phyloP scores from a whole-genome alignment of 225 moss, liverwort and hornwort species.

The Ulota crispa region DNA sequence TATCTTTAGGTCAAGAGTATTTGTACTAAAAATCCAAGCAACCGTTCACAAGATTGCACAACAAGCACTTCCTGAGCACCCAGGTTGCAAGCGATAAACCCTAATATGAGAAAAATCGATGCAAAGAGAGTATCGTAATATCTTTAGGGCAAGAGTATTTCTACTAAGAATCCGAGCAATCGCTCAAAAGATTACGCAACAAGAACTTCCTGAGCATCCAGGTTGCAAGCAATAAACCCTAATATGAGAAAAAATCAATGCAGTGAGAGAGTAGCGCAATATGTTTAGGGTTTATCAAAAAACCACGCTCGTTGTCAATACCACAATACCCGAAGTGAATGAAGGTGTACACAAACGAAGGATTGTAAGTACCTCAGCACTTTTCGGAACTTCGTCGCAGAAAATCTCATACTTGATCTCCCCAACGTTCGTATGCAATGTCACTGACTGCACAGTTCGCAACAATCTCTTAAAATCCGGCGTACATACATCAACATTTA shows the following conservation, averaged over 20 bases:
- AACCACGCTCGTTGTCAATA: background rate
- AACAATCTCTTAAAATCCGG: background rate
- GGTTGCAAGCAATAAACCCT: background rate
- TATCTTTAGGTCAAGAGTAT: background rate
- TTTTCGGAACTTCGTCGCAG: slow-evolving; percentile 95
- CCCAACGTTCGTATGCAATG: slow-evolving; percentile 93
- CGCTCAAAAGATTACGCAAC: background rate
- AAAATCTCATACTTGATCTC: slow-evolving; percentile 96
- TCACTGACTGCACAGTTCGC: slow-evolving; percentile 71
- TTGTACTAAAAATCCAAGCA: background rate
- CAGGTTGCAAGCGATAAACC: background rate
- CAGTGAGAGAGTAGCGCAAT: background rate
- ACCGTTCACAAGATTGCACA: no score
- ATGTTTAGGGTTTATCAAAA: background rate
- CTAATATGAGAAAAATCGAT: background rate
- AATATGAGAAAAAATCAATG: background rate
- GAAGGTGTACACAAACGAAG: background rate
- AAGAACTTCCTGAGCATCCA: background rate
- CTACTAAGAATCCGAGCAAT: background rate
- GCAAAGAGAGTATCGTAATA: background rate
- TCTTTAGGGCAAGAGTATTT: background rate
- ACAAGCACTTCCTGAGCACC: background rate
- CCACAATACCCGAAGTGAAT: background rate
- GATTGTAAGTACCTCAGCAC: slow-evolving; percentile 67
- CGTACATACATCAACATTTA: background rate